phyloP scores from a whole-genome alignment of 257 asterid species.

The Paulownia fortunei region DNA sequence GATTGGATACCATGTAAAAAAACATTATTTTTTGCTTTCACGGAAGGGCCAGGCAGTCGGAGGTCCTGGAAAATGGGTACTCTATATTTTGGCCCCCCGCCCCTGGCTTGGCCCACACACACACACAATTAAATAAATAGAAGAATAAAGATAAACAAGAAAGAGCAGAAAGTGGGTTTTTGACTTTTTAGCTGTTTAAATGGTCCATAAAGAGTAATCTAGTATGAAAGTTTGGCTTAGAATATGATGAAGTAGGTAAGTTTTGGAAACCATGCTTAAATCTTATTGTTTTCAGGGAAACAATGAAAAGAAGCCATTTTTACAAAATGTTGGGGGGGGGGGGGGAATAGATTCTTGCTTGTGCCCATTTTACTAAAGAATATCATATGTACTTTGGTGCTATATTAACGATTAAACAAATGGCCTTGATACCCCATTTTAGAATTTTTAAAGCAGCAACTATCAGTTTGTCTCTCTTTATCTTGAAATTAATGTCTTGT shows the following conservation, averaged over 20 bases:
- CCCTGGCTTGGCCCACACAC: conserved; percentile 17
- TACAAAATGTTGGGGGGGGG: too few relatives aligned
- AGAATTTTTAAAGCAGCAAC: too few relatives aligned
- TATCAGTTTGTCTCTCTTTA: not conserved
- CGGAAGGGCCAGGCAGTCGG: not conserved
- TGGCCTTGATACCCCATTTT: too few relatives aligned
- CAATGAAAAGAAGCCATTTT: too few relatives aligned
- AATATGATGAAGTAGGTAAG: conserved; percentile 29
- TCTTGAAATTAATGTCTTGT: not conserved
- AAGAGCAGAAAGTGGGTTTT: conserved; percentile 30
- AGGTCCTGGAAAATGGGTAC: not conserved
- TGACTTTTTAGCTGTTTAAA: conserved; percentile 43
- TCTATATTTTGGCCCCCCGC: conserved; percentile 8
- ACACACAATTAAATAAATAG: not conserved
- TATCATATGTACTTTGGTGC: too few relatives aligned
- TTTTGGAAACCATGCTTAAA: conserved; percentile 18
- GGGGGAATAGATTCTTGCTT: too few relatives aligned
- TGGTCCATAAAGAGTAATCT: conserved; percentile 36
- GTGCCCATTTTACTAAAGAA: too few relatives aligned
- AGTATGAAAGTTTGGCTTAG: conserved; percentile 23
- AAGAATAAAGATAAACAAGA: not conserved
- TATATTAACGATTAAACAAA: too few relatives aligned
- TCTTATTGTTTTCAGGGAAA: too few relatives aligned
- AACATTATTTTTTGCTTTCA: not conserved
- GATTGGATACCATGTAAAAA: too few relatives aligned